Evolutionary conservation across 1,284 basidiomycete genomes (phyloP), one percentile per base, ranked within the genome.

Genomic region (Acaromyces ingoldii): DNA sequence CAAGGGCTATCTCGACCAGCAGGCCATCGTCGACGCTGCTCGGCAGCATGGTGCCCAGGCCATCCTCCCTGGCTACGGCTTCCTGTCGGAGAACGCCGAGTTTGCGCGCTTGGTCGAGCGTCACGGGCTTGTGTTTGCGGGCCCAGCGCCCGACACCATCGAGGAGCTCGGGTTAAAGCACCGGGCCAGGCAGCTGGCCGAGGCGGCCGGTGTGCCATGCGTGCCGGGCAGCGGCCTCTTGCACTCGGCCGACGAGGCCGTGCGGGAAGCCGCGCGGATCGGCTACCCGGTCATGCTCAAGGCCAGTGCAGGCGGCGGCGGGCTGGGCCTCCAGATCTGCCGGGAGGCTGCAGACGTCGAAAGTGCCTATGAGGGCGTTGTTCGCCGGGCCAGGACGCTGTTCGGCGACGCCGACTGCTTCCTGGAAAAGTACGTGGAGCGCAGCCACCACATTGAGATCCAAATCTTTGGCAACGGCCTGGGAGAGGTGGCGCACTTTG

Each of bases 261-360:
- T 77, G 0, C 78, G 80, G 1, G 80, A 81, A 3, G 84, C 82
- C 0, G 55, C 78, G 3, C 54, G 67, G 5, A 13, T 77, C 84
- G 26, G 83, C 82, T 15, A 86, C 79, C 65, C 86, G 84, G 48
- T 85, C 10, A 82, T 87, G 63, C 76, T 88, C 62, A 87, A 87
- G 71, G 82, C 84, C 4, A 83, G 83, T 0, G 83, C 82, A 0
- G 86, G 85, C 6, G 86, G 85, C 1, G 85, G 86, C 2, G 86
- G 86, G 0, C 83, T 85, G 80, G 85, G 85, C 6, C 79, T 87
- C 60, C 79, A 81, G 6, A 78, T 86, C 19, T 85, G 84, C 67
- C 67, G 76, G 15, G 64, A 76, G 37, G 77, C 78, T n/a, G 59
- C 65, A 1, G 80, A 81, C 39, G 70, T 84, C 17, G 57, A 52